Base-by-base conservation (phyloP, 2,329 filamentous ascomycete species). In the Teratosphaeria pseudoeucalypti region DNA sequence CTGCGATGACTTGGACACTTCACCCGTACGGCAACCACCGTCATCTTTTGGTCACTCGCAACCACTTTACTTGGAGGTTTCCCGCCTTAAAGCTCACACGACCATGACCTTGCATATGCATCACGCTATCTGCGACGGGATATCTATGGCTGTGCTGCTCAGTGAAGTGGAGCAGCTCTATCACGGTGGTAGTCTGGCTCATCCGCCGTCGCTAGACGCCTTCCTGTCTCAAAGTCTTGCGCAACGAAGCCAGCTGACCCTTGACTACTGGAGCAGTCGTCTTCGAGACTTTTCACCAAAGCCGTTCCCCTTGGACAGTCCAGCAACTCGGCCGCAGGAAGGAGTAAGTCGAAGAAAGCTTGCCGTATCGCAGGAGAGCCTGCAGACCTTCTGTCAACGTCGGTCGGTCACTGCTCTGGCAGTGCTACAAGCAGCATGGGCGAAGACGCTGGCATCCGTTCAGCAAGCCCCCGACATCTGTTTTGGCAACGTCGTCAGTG, bases 81-180 rank as follows among this genome's bases (percentile, higher is more conserved):
- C 7, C 12, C 3, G 14, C 14, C 26, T 23, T 2, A 16, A 7
- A 12, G 16, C 32, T 27, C 55, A 19, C 19, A 26, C 32, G 14
- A 56, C 55, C 5, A 29, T 82, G 6, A 64, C 80, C 2, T 75
- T 86, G 55, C 77, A 77, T 26, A 84, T 85, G 66, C 91, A 96
- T 66, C 92, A 96, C 73, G 89, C 90, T 1, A 76, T 96, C 0
- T 95, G 96, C 66, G 92, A 96, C 73, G 92, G 88, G 0, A 84
- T 87, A 39, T 90, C 90, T 0, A 87, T 96, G 67, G 76, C 80
- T 0, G 78, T 79, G 9, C 76, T 96, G 0, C 79, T 92, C 27
- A 72, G 81, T 0, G 91, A 96, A 67, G 76, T 95, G 1, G 85
- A 94, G 66, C 70, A 76, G 1, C 63, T 82, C 2, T 84, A 86